Base-by-base conservation (phyloP, 306 rosid species). In the Vigna angularis region DNA sequence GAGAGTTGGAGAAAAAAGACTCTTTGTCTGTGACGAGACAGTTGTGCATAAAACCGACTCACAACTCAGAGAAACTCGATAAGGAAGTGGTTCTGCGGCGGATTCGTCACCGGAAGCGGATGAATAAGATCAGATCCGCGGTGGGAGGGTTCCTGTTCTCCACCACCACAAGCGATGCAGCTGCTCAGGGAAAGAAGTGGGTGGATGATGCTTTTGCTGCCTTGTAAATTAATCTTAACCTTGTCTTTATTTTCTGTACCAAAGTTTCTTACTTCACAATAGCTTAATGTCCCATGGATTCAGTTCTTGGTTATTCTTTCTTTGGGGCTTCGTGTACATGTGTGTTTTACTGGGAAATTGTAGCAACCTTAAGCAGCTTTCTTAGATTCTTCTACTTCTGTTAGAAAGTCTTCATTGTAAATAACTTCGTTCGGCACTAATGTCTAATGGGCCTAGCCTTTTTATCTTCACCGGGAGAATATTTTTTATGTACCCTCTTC, bases 151-250 rank as follows among this genome's bases (percentile, higher is more conserved):
- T 85, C 9, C 7, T 66, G 2, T 82, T 66, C 82, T 34, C 82
- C 9, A 48, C 71, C 36, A 18, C 62, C 22, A 64, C n/a, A 0
- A 22, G 16, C 16, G 74, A 72, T 1, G 13, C 72, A 15, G 16
- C 76, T 22, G 12, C 52, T 74, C 81, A 59, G 42, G 59, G 51
- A 0, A 83, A 44, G 22, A 79, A 28, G 32, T 85, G 84, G 86
- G 14, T 79, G 0, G 82, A 79, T 67, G 84, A 85, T 79, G 74
- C 86, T 30, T 82, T 85, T 72, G 84, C 84, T 67, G 79, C 84
- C 30, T 56, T 84, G 65, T 84, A 76, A 80, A 30, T 22, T 73
- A 16, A 22, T 45, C 8, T 0, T 49, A 17, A 18, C 24, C 16
- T 0, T 61, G 47, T 36, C 14, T 28, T 42, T 2, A 9, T 42